These are phyloP conservation scores for Yarrowia sp. DNA, from an alignment of 805 yeast species.

Conservation along the genomic window DNA sequence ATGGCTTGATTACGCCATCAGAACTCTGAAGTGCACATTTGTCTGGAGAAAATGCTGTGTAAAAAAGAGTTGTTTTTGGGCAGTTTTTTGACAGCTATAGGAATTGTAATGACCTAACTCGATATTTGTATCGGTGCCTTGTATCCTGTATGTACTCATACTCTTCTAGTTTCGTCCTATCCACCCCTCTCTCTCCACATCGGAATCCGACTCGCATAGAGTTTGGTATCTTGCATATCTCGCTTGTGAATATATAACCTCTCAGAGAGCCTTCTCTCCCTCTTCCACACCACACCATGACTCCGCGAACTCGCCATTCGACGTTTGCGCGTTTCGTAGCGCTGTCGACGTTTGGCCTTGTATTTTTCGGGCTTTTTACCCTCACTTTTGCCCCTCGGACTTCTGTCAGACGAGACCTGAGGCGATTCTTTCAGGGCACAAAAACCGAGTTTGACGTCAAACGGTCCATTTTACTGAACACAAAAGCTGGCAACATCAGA, in stretches of 20 bases:
- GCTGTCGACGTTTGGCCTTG: conserved; percentile 42
- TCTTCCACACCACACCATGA: not conserved
- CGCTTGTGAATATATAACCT: not conserved
- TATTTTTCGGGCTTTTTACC: conserved; percentile 54
- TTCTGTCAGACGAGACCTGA: conserved; percentile 73
- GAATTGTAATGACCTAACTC: too few relatives aligned
- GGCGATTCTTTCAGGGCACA: conserved; percentile 59
- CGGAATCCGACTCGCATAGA: conserved; percentile 2
- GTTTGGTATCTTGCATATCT: conserved; percentile 12
- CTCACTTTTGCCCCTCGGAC: conserved; percentile 80
- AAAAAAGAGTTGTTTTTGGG: too few relatives aligned
- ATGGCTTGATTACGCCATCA: not conserved
- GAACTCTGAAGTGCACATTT: not conserved
- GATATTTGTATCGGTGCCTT: too few relatives aligned
- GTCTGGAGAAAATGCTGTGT: too few relatives aligned
- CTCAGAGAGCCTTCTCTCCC: not conserved
- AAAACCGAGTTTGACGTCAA: conserved; percentile 50
- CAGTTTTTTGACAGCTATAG: too few relatives aligned
- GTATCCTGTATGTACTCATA: too few relatives aligned
- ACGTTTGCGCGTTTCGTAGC: conserved; percentile 17
- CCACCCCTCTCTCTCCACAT: not conserved
- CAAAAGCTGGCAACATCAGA: conserved; percentile 41
- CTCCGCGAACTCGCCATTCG: conserved; percentile 6
- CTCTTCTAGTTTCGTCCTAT: too few relatives aligned
- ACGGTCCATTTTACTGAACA: conserved; percentile 50